A percentile compares a stretch with the other conserved stretches of the same genome.
Conservation (phyloP, 352 stramenopile species). For the Phytophthora boehmeriae region DNA sequence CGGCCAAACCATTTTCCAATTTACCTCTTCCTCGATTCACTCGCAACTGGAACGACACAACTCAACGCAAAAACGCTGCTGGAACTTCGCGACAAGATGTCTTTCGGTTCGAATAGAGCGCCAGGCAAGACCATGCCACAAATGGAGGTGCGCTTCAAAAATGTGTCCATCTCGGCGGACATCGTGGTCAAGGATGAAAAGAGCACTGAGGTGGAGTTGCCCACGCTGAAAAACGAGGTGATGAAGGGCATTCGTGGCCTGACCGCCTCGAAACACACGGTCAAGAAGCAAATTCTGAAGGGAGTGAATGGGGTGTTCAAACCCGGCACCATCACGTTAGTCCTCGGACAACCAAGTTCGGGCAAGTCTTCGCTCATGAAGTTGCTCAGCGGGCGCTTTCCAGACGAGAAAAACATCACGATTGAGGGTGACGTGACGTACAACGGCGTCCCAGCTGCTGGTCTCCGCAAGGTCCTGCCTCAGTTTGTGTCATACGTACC, state of each 20-base stretch:
- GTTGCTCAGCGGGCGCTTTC: constrained; percentile 27
- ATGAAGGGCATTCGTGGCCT: constrained; percentile 19
- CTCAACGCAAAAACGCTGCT: no score
- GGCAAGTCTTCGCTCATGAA: constrained; percentile 29
- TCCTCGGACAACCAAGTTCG: constrained; percentile 13
- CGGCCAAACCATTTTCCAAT: no score
- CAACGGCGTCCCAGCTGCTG: constrained; percentile 4
- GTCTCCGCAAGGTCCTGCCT: constrained; percentile 15
- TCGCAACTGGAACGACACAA: no score
- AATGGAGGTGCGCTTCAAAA: constrained; percentile 28
- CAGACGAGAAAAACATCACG: constrained; percentile 13
- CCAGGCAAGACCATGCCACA: not conserved
- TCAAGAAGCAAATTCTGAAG: constrained; percentile 24
- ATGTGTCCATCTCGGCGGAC: constrained; percentile 14
- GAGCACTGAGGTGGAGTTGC: constrained; percentile 15
- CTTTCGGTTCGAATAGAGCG: no score
- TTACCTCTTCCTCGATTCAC: no score
- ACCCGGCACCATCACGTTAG: constrained; percentile 12
- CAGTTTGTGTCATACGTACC: constrained; percentile 32
- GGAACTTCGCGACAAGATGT: no score
- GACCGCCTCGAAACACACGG: constrained; percentile 12
- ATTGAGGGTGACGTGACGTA: constrained; percentile 22
- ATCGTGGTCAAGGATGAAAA: constrained; percentile 24
- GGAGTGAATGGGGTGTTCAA: constrained; percentile 28
- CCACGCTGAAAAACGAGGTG: constrained; percentile 26